A percentile compares a stretch with the other conserved stretches of the same genome.
Evolutionary conservation across 2,329 filamentous ascomycete species (phyloP).

Genomic region (Paraconiothyrium sp.): DNA sequence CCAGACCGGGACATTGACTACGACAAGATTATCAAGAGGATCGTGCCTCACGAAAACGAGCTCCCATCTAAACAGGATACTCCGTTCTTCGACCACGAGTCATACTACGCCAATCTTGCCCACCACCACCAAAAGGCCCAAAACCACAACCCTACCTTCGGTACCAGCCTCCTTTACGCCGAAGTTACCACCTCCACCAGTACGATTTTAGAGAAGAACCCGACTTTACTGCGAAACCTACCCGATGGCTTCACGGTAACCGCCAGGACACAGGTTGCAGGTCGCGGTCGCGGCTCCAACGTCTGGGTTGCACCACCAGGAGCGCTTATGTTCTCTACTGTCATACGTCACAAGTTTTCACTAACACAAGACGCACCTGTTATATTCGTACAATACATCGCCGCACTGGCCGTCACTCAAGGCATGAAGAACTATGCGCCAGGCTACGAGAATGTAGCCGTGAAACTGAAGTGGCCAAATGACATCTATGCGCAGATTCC

Average conservation of each 20-base stretch:
- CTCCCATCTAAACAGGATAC: conserved; percentile 78
- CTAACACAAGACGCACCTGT: conserved; percentile 79
- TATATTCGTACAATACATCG: conserved; percentile 93
- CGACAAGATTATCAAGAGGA: conserved; percentile 74
- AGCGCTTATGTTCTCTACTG: conserved; percentile 84
- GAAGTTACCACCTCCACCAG: conserved; percentile 95
- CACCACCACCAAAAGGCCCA: conserved; percentile 69
- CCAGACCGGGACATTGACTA: conserved; percentile 76
- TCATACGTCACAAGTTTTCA: conserved; percentile 82
- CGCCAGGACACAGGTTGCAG: conserved; percentile 88
- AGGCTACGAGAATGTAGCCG: conserved; percentile 77
- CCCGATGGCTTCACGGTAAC: conserved; percentile 88
- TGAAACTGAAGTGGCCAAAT: conserved; percentile 97
- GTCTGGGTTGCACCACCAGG: conserved; percentile 95
- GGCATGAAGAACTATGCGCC: conserved; percentile 82
- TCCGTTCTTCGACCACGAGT: conserved; percentile 84
- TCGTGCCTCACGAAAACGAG: conserved; percentile 75
- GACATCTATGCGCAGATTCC: conserved; percentile 71
- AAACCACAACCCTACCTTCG: conserved; percentile 72
- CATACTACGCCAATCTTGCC: conserved; percentile 77
- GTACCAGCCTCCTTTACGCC: conserved; percentile 81
- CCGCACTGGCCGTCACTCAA: conserved; percentile 85
- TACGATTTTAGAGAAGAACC: conserved; percentile 93
- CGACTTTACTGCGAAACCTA: conserved; percentile 76
- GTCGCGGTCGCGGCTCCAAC: conserved; percentile 87